Base-by-base conservation (phyloP, 106 monocot genomes). In the Iris macrosiphon region DNA sequence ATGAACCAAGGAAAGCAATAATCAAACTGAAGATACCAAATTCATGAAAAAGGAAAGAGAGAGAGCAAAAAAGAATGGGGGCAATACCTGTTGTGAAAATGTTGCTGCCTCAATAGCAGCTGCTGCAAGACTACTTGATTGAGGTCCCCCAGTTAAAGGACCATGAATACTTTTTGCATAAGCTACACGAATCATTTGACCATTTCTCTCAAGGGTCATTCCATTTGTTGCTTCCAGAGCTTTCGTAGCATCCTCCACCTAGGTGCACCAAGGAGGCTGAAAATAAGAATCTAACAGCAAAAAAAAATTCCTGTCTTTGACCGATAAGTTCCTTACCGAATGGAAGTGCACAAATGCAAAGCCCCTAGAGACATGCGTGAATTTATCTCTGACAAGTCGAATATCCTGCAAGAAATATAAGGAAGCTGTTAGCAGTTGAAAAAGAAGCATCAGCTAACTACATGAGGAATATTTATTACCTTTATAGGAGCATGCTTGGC, bases 31-130 rank as follows among this genome's bases (percentile, higher is more conserved):
- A n/a, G n/a, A n/a, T n/a, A n/a, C n/a, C n/a, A n/a, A n/a, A n/a
- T n/a, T n/a, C n/a, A n/a, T n/a, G n/a, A n/a, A n/a, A n/a, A n/a
- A n/a, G n/a, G n/a, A n/a, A n/a, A n/a, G n/a, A n/a, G n/a, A n/a
- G n/a, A n/a, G n/a, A n/a, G n/a, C 2, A 12, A 7, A 9, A 15
- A 25, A 27, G 27, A 25, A 24, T 7, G 10, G 19, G n/a, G 14
- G 10, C 59, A 56, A 31, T 35, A 91, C 98, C 85, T 98, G 98
- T 52, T 98, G 98, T 55, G 98, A 49, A 80, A 91, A 98, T 64
- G 98, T 45, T 59, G 91, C 98, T 27, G 98, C 98, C 68, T 98
- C 98, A 71, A 98, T 98, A 46, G 98, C 98, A 67, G 98, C 98
- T 49, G 91, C 98, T 43, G 91, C 91, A 68, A 91, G 87, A 58